phyloP scores from a whole-genome alignment of 2,329 filamentous ascomycete species.

The Grosmannia clavigera region DNA sequence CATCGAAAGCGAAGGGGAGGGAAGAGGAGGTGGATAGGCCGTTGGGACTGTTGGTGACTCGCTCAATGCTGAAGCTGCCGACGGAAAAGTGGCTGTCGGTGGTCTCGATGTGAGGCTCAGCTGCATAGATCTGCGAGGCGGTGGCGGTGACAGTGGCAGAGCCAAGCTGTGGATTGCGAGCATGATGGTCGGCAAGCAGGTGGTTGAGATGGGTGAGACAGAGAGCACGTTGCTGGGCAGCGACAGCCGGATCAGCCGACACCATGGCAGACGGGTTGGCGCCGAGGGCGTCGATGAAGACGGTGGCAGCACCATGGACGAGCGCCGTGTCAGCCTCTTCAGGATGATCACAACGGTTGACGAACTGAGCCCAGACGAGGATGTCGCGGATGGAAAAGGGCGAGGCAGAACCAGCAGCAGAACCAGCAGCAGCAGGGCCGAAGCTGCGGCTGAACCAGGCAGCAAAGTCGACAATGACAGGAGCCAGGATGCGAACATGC shows the following conservation, averaged over 20 bases:
- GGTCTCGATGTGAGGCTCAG: conserved; percentile 45
- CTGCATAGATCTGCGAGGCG: conserved; percentile 36
- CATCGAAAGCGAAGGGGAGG: conserved; percentile 59
- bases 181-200: conserved; percentile 45
- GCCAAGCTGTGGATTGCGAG: conserved; percentile 8
- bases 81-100: conserved; percentile 46
- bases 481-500: conserved; percentile 42
- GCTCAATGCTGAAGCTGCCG: conserved; percentile 60
- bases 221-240: conserved; percentile 52
- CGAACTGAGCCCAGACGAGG: conserved; percentile 84
- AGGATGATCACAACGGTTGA: conserved; percentile 51
- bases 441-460: conserved; percentile 71
- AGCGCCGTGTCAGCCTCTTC: conserved; percentile 25
- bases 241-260: conserved; percentile 54
- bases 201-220: conserved; percentile 63
- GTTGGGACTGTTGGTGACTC: conserved; percentile 12
- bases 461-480: conserved; percentile 71
- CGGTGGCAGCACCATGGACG: conserved; percentile 83
- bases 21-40: neutral
- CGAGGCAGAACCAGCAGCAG: conserved; percentile 50
- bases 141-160: conserved; percentile 19
- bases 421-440: too few relatives aligned
- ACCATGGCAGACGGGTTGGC: conserved; percentile 87
- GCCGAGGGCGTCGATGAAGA: conserved; percentile 90
- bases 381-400: conserved; percentile 84